phyloP scores from a whole-genome alignment of 805 yeast genomes.

The Candida corydali region DNA sequence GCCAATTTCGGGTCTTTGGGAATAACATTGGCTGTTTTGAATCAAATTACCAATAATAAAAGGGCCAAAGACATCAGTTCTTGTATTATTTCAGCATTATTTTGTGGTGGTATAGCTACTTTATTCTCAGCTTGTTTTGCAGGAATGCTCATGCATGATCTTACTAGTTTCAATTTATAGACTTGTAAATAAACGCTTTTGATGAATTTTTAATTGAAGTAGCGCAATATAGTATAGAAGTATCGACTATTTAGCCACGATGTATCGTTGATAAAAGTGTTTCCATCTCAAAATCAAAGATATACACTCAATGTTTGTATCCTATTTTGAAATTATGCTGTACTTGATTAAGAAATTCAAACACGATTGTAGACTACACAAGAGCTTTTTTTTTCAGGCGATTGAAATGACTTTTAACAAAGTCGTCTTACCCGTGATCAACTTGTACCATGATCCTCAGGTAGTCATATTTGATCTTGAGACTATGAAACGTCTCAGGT shows the following conservation, averaged over 20 bases:
- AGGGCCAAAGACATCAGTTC: constrained; percentile 44
- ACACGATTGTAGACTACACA: too few relatives aligned
- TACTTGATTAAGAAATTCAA: too few relatives aligned
- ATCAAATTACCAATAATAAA: constrained; percentile 49
- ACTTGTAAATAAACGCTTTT: too few relatives aligned
- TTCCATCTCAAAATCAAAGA: too few relatives aligned
- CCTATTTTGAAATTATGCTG: too few relatives aligned
- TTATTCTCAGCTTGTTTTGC: constrained; percentile 56
- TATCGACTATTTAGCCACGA: too few relatives aligned
- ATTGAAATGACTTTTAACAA: too few relatives aligned
- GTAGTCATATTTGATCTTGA: constrained; percentile 59
- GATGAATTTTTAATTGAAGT: too few relatives aligned
- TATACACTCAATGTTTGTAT: too few relatives aligned
- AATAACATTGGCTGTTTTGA: constrained; percentile 56
- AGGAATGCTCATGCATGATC: constrained; percentile 57
- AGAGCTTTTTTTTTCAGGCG: too few relatives aligned
- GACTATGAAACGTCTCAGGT: constrained; percentile 51
- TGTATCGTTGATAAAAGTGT: too few relatives aligned
- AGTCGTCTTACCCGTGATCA: constrained; percentile 9
- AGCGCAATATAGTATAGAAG: too few relatives aligned
- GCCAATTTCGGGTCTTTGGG: constrained; percentile 61
- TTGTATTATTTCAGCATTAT: constrained; percentile 45
- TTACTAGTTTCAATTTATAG: constrained; percentile 19
- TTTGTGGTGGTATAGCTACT: constrained; percentile 52
- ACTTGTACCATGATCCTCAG: constrained; percentile 12